Conservation (phyloP, 495 filamentous ascomycete species). For the Podospora pseudoanserina region DNA sequence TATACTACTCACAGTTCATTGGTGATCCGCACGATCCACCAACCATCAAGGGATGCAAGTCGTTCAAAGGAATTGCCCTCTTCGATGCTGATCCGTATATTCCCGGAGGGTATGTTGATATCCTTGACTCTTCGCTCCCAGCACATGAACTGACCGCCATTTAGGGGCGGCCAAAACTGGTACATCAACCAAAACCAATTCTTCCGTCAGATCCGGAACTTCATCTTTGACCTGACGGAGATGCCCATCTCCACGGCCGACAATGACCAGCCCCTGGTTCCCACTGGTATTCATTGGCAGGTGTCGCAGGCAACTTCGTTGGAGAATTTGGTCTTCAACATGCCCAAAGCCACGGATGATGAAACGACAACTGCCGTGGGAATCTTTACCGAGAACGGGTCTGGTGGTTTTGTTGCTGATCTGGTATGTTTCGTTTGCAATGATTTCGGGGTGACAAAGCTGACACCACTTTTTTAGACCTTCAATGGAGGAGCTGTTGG, state of each 20-base stretch:
- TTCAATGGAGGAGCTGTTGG: constrained; percentile 78
- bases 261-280: constrained; percentile 22
- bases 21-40: constrained; percentile 65
- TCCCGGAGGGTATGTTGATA: neutral
- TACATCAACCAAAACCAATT: constrained; percentile 51
- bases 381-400: constrained; percentile 94
- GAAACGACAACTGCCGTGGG: constrained; percentile 38
- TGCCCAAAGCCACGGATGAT: neutral
- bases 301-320: constrained; percentile 87
- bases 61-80: constrained; percentile 73
- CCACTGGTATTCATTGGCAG: constrained; percentile 82
- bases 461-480: too few relatives aligned
- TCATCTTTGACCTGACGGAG: constrained; percentile 75
- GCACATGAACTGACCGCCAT: neutral
- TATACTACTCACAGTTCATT: constrained; percentile 71
- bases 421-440: constrained; percentile 45
- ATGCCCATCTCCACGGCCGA: constrained; percentile 14
- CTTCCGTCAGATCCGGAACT: constrained; percentile 89
- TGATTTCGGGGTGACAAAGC: too few relatives aligned
- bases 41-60: constrained; percentile 60
- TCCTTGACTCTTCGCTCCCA: too few relatives aligned
- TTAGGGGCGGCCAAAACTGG: constrained; percentile 27
- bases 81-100: constrained; percentile 79
- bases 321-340: constrained; percentile 69
- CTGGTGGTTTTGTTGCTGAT: constrained; percentile 65